A percentile compares a stretch with the other conserved stretches of the same genome.
Conservation (phyloP, 345 rosid genomes). For the Hypericum androsaemum region DNA sequence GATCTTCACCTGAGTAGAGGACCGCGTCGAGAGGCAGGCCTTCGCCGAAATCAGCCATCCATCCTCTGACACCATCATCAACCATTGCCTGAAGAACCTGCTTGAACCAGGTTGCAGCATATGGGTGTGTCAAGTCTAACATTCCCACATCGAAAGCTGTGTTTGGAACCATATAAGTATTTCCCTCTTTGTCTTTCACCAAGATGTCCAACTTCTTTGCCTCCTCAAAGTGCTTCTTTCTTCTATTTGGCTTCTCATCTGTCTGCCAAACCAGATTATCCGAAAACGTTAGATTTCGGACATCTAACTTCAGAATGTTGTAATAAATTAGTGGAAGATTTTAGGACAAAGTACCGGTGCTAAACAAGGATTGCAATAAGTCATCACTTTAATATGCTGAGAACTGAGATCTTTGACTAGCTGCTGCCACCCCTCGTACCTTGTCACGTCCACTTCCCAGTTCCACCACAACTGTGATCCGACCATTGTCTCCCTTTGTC, state of each 20-base stretch:
- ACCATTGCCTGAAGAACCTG: constrained; percentile 57
- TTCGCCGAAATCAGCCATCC: constrained; percentile 88
- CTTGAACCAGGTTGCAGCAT: constrained; percentile 56
- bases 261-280: constrained; percentile 24
- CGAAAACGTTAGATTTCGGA: too few species aligned
- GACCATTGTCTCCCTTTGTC: constrained; percentile 48
- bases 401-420: constrained; percentile 37
- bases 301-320: constrained; percentile 2
- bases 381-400: constrained; percentile 51
- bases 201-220: constrained; percentile 49
- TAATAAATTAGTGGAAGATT: neutral
- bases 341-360: constrained; percentile 47
- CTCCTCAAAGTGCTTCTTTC: constrained; percentile 49
- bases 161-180: constrained; percentile 59
- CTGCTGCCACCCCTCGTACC: constrained; percentile 50
- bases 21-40: constrained; percentile 59
- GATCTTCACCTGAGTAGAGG: constrained; percentile 67
- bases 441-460: constrained; percentile 53
- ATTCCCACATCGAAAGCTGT: constrained; percentile 71
- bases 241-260: constrained; percentile 40
- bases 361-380: constrained; percentile 72
- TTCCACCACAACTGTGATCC: constrained; percentile 81
- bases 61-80: constrained; percentile 57
- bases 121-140: constrained; percentile 65
- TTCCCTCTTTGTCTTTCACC: constrained; percentile 45